Base-by-base conservation (phyloP, 495 filamentous ascomycete species). In the Trichodelitschia bisporula region DNA sequence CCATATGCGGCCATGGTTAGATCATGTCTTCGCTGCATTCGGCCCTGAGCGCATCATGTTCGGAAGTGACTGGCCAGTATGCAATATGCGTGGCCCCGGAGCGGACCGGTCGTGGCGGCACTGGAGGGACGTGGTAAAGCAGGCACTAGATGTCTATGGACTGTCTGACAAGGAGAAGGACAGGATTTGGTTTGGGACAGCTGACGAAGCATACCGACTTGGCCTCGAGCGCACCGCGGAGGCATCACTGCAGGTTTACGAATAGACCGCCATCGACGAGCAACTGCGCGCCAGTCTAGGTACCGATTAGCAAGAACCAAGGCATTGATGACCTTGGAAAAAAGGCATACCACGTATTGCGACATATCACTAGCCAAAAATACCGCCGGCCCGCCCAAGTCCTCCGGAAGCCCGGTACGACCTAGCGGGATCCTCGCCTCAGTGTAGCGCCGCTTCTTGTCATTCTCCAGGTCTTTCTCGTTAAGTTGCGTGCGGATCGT, bases 1-100 rank as follows among this genome's bases (percentile, higher is more conserved):
- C 10, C 32, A 37, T 15, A 35, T 72, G 3, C 49, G 49, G 29
- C 69, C 67, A 1, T 86, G 76, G 70, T 55, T 80, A 1, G 59
- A 64, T 27, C 61, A 64, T 3, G 47, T 77, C 0, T 54, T 84
- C 21, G 62, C 66, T 13, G 55, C 59, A 2, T 90, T 90, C 46
- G 65, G 69, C 4, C 49, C 71, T 1, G 45, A 54, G n/a, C 54
- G 77, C 28, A 59, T 82, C 33, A 80, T 92, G 69, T 92, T 80
- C 47, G 82, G 71, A 3, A 78, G 70, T 29, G 78, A 90, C 45
- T 92, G 80, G 82, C 82, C 78, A 2, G 72, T 90, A 3, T 84
- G 79, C 51, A 77, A 72, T 37, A 42, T 76, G 13, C 61, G 62
- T 2, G 65, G 69, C 2, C 67, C 64, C 18, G 53, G 55, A 1